Evolutionary conservation across 73 alveolate species (phyloP), one percentile per base, ranked within the genome.

Genomic region (Uronychia setigera): DNA sequence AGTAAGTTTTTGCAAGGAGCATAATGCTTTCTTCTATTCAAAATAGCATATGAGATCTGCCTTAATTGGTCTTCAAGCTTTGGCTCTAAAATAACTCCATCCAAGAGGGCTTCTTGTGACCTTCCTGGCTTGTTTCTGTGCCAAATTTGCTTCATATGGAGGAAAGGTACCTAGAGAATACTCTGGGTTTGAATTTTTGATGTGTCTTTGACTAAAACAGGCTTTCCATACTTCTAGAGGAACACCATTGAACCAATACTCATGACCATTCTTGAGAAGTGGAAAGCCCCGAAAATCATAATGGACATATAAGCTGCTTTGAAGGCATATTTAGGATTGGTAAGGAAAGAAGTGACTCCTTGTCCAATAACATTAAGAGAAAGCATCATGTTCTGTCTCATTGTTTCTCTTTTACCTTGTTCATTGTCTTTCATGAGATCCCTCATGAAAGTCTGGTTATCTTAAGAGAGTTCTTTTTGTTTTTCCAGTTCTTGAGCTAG

Each of bases 181-280:
- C 87, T 92, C 59, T 81, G 74, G 19, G 92, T 58, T 60, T 84
- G 87, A 32, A 89, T 85, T 81, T 94, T 88, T 27, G 97, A 92
- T 27, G 99, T 95, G 84, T 95, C 97, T 28, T 98, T 88, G 58
- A 95, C 98, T 58, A 95, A 79, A 0, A 94, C 81, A 0, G 99
- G 99, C 82, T 90, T 83, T 76, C 97, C 97, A 77, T 93, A 83
- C 0, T 94, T 35, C 28, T 88, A 76, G 87, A 92, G 80, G 34
- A 94, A 60, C 25, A 86, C 27, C 59, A 78, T 80, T 0, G 92
- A 76, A 0, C 84, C 90, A 26, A 93, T 75, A 33, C 86, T 87
- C 32, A 88, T 35, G 80, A 86, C 76, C 76, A 89, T 57, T 60
- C 90, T 87, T 29, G 96, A 81, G 59, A 88, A 83, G 35, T 91